Conservation (phyloP, 129 eudicot genomes). For the Oenanthe sinensis region DNA sequence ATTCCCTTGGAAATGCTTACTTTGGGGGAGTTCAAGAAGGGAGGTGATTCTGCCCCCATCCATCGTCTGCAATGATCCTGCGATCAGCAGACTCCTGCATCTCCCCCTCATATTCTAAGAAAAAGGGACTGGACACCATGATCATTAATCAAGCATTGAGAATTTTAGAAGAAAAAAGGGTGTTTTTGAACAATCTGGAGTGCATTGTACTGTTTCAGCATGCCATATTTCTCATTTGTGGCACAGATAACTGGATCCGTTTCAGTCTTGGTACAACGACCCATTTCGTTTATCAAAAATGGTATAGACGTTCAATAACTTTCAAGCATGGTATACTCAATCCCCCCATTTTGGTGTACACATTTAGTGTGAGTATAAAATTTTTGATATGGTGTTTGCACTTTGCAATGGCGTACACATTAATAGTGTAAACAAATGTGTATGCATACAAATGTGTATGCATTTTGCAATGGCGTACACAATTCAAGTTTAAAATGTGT, state of each 20-base stretch:
- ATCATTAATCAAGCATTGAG: not conserved
- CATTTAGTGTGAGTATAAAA: too few species aligned
- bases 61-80: slow-evolving; percentile 27
- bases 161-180: slow-evolving; percentile 25
- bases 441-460: too few species aligned
- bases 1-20: slow-evolving; percentile 25
- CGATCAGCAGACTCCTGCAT: not conserved
- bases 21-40: slow-evolving; percentile 22
- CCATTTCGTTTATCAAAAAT: too few species aligned
- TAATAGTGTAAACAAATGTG: too few species aligned
- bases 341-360: too few species aligned
- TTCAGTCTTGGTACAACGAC: too few species aligned
- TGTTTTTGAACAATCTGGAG: slow-evolving; percentile 25
- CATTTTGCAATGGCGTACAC: too few species aligned
- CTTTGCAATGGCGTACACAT: too few species aligned
- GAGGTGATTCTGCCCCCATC: slow-evolving; percentile 18
- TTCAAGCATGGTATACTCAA: too few species aligned
- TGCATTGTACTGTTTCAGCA: slow-evolving; percentile 29
- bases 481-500: too few species aligned
- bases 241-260: slow-evolving; percentile 8
- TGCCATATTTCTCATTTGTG: slow-evolving; percentile 27
- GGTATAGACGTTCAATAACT: too few species aligned
- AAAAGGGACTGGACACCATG: not conserved
- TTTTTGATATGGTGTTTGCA: too few species aligned
- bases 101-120: not conserved